Evolutionary conservation across 768 basidiomycete species (phyloP), one percentile per base, ranked within the genome.

Genomic region (Lentinula guzmanii): DNA sequence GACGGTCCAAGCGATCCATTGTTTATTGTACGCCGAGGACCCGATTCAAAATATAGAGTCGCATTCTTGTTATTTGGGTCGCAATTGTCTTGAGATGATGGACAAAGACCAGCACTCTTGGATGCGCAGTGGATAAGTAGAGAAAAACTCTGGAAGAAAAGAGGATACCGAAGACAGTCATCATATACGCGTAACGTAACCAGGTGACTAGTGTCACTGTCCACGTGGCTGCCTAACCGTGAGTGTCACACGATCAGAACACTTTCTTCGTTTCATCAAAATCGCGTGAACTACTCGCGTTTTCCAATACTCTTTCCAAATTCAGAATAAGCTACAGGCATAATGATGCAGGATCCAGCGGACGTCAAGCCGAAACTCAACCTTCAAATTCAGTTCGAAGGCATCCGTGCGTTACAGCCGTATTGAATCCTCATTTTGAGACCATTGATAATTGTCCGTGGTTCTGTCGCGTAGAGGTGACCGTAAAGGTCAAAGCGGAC

Each of bases 281-380:
- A 28, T 31, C 34, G 28, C 34, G 52, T 28, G 28, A 28, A 28
- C 28, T 28, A 28, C 21, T 24, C 54, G 54, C 54, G 51, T 52
- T 50, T 16, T 11, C 9, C 34, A 16, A 16, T 52, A 5, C 15
- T 34, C 24, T 21, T 11, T 11, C 41, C 31, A 56, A 39, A 28
- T 24, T 53, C 31, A 55, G 4, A 13, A 3, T 11, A 1, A 5
- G 10, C 41, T 15, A 31, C n/a, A 7, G 21, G 2, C 21, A 35
- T 8, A 43, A 59, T 59, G 58, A 21, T 46, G 13, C 58, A 33
- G 28, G 58, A 59, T 10, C 45, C 58, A 59, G 11, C 42, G 46
- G 87, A 90, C 60, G 82, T 84, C 28, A 90, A 89, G 70, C 87
- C 88, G 15, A 90, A 90, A 65, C 75, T 90, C 52, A 86, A 84